These are phyloP conservation scores for Calycina herbarum DNA, from an alignment of 2,329 filamentous ascomycete genomes.

Conservation along the genomic window DNA sequence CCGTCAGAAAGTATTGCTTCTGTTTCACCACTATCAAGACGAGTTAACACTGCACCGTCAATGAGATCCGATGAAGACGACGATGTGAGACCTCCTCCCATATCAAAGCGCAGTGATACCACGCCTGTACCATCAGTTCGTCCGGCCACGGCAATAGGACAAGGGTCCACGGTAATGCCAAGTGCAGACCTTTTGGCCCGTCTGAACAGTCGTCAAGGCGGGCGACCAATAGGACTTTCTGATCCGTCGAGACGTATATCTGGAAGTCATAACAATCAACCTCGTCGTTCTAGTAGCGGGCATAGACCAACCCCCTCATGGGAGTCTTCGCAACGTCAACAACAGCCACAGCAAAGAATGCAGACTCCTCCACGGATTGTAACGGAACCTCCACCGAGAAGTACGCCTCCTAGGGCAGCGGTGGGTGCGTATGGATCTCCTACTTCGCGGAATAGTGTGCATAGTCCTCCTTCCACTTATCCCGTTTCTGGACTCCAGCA, in stretches of 20 bases:
- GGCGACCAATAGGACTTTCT: slow-evolving; percentile 29
- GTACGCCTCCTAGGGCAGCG: slow-evolving; percentile 22
- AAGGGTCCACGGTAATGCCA: slow-evolving; percentile 23
- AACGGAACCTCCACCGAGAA: slow-evolving; percentile 6
- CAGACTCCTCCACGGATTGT: slow-evolving; percentile 6
- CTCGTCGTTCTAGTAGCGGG: slow-evolving; percentile 13
- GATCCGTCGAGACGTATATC: slow-evolving; percentile 34
- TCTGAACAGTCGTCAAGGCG: slow-evolving; percentile 35
- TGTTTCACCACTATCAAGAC: slow-evolving; percentile 18
- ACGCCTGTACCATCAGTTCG: slow-evolving; percentile 21
- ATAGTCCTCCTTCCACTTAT: slow-evolving; percentile 12
- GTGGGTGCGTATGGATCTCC: slow-evolving; percentile 18
- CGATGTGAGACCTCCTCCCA: slow-evolving; percentile 19
- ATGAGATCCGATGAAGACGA: slow-evolving; percentile 13
- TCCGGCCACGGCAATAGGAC: not conserved
- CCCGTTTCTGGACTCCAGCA: slow-evolving; percentile 22
- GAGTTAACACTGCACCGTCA: slow-evolving; percentile 27
- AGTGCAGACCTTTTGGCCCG: slow-evolving; percentile 35
- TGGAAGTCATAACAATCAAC: slow-evolving; percentile 15
- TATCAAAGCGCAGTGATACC: slow-evolving; percentile 27
- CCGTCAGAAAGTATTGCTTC: not conserved
- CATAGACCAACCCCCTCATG: slow-evolving; percentile 20
- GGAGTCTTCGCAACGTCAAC: slow-evolving; percentile 3
- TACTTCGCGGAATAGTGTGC: not conserved
- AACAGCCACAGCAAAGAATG: not conserved